Conservation (phyloP, 805 yeast species). For the Lipomyces lipofer region DNA sequence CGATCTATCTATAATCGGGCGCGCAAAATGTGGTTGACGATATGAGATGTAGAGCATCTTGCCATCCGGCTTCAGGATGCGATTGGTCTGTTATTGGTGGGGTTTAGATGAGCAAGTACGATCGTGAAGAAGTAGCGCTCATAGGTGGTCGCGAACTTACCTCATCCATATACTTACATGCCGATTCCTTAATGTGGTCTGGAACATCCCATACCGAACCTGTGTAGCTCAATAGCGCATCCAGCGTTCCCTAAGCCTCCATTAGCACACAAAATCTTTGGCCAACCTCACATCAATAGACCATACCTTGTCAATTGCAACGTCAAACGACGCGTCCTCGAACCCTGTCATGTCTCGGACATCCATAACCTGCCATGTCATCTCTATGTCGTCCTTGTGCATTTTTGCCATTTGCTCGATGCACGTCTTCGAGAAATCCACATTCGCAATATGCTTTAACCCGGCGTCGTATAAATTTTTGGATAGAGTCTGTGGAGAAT, state of each 20-base stretch:
- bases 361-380: slow-evolving; percentile 35
- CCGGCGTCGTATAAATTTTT: slow-evolving; percentile 34
- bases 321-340: slow-evolving; percentile 28
- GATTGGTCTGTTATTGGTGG: slow-evolving; percentile 26
- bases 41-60: slow-evolving; percentile 33
- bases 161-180: slow-evolving; percentile 33
- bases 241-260: slow-evolving; percentile 32
- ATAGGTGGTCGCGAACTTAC: slow-evolving; percentile 15
- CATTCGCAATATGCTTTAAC: slow-evolving; percentile 31
- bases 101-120: not conserved
- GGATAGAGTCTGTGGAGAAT: slow-evolving; percentile 29
- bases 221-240: slow-evolving; percentile 34
- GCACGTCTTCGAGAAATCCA: slow-evolving; percentile 34
- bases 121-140: not conserved
- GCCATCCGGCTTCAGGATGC: slow-evolving; percentile 32
- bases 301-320: slow-evolving; percentile 34
- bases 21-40: slow-evolving; percentile 36
- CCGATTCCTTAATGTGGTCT: slow-evolving; percentile 25
- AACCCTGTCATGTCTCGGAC: slow-evolving; percentile 33
- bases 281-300: no score
- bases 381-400: slow-evolving; percentile 26
- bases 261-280: not conserved
- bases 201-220: slow-evolving; percentile 37
- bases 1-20: slow-evolving; percentile 29
- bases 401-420: slow-evolving; percentile 31